Base-by-base conservation (phyloP, 2,329 filamentous ascomycete species). In the Aspergillus alliaceus region DNA sequence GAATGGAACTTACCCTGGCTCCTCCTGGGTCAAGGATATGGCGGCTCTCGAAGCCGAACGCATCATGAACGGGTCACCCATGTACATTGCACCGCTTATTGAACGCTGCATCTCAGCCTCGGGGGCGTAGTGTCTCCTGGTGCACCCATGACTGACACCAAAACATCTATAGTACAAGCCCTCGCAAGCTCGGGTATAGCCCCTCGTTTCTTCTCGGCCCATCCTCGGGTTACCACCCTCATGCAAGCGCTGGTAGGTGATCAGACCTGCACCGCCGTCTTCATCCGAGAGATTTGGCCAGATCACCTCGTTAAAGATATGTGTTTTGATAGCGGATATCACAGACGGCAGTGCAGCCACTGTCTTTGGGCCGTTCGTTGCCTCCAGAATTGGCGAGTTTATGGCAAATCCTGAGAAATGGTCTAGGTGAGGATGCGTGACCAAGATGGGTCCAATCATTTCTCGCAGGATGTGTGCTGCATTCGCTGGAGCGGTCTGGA, bases 241-340 rank as follows among this genome's bases (percentile, higher is more conserved):
- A 5, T 91, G 88, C 9, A 99, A 80, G 15, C 95, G 86, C 72
- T 92, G 88, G 66, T 96, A 98, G 0, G 91, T 96, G 32, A 99
- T 86, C 27, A 99, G 82, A 0, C 95, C 95, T 4, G 93, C 93
- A 24, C 95, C 95, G 32, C 93, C 92, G 72, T 96, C 95, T 76
- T 99, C 95, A 69, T 99, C 93, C 0, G 91, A 96, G 37, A 99
- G 78, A 65, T 99, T 99, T 0, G 95, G 95, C 95, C 95, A 99
- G 53, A 98, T 96, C 57, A 96, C 80, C 69, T 97, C 96, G 75
- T 99, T 99, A 80, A 99, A 99, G 58, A 99, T 91, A 75, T 99
- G 93, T 0, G 82, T 86, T 72, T 96, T 98, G 75, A 99, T 88
- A 0, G 93, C 93, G 46, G 91, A 84, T 51, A 99, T 93, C n/a